Base-by-base conservation (phyloP, 805 yeast genomes). In the Candida silvatica region DNA sequence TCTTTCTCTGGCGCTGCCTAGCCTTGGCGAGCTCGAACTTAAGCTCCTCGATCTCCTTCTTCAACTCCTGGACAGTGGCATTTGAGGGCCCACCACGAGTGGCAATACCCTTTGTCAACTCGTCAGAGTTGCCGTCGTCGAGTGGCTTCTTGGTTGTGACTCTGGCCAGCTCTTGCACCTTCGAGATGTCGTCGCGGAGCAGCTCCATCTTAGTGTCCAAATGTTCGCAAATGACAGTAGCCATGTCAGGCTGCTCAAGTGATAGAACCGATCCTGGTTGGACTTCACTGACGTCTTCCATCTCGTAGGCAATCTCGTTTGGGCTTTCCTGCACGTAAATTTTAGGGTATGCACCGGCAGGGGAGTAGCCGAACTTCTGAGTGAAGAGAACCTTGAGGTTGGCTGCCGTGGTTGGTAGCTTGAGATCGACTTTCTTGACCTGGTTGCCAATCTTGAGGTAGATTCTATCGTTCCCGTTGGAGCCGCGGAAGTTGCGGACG, bases 341-440 rank as follows among this genome's bases (percentile, higher is more conserved):
- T 9, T 79, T 82, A 0, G 97, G 97, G 44, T 86, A 85, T 6
- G 44, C 39, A 11, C 42, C 47, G 4, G 44, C 36, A 0, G 94
- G 92, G 0, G 90, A 71, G 52, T 80, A 86, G 2, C 90, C 85
- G 60, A 87, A 88, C 46, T 77, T 83, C 48, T 90, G 95, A 5
- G 88, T 83, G 50, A 90, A 90, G 17, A 83, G 59, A 2, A 86
- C 64, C 30, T 92, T 67, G 24, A 82, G 48, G 3, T 77, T 64
- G 3, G 77, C 69, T 31, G 69, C 49, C 0, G 78, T 58, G 3
- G 72, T 55, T 1, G 78, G 77, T 11, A 64, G 46, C 23, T 54
- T 54, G 2, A 71, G 49, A 2, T 48, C 46, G 2, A 69, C 71
- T 45, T 76, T 80, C 50, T 76, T 80, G 1, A 79, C 77, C 37